These are phyloP conservation scores for Blastomyces silverae DNA, from an alignment of 2,329 filamentous ascomycete genomes.

Conservation along the genomic window DNA sequence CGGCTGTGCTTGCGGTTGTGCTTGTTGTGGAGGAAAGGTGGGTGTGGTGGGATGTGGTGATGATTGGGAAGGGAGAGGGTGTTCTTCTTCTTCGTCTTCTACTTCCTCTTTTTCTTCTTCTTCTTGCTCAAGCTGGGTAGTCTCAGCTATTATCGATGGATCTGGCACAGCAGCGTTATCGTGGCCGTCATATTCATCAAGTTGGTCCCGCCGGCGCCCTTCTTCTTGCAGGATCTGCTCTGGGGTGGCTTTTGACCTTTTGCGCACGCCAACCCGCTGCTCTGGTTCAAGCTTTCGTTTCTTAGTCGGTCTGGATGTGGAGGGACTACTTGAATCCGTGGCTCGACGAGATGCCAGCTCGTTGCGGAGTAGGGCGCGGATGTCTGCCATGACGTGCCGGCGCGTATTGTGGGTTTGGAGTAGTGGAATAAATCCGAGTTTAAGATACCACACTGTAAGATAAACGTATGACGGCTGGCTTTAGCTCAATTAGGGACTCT, in stretches of 20 bases:
- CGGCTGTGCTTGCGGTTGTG: conserved; percentile 3
- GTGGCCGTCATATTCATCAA: conserved; percentile 1
- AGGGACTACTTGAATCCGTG: conserved; percentile 53
- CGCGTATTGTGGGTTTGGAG: not conserved
- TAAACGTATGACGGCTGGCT: too few species aligned
- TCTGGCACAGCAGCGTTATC: not conserved
- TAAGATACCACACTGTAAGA: not conserved
- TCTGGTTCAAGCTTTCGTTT: conserved; percentile 49
- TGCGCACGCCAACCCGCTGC: conserved; percentile 37
- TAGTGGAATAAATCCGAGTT: not conserved
- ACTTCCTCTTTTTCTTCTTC: conserved; percentile 19
- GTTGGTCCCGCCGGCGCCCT: conserved; percentile 18
- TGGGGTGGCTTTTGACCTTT: conserved; percentile 39
- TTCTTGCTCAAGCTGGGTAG: conserved; percentile 1
- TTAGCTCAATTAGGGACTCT: not conserved
- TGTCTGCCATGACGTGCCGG: conserved; percentile 59
- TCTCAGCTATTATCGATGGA: conserved; percentile 17
- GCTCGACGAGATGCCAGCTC: conserved; percentile 69
- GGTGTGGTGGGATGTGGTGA: not conserved
- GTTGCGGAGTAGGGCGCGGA: conserved; percentile 69
- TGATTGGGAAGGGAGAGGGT: not conserved
- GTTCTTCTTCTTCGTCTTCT: conserved; percentile 18
- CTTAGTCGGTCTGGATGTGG: conserved; percentile 37
- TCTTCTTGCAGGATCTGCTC: conserved; percentile 29
- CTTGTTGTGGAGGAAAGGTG: not conserved